Conservation (phyloP, 257 asterid genomes). For the Asclepias syriaca region DNA sequence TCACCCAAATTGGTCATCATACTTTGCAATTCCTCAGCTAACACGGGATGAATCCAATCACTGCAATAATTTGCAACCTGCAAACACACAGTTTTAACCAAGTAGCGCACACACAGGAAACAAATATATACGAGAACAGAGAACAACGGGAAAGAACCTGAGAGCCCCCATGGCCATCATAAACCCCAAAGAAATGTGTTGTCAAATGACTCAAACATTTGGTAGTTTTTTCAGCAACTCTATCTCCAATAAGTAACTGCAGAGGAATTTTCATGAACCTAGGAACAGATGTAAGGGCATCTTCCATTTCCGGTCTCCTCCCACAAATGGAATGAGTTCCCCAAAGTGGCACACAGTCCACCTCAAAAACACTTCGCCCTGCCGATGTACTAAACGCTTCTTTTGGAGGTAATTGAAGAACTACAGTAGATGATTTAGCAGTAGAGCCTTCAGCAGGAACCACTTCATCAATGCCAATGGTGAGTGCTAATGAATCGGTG, state of each 20-base stretch:
- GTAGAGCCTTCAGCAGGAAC: constrained; percentile 28
- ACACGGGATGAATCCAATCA: constrained; percentile 64
- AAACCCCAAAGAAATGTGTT: constrained; percentile 90
- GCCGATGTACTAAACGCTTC: constrained; percentile 27
- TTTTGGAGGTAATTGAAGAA: constrained; percentile 30
- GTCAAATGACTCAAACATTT: constrained; percentile 62
- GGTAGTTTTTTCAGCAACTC: constrained; percentile 37
- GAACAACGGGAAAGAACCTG: constrained; percentile 44
- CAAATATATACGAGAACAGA: neutral
- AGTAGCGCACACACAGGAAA: neutral
- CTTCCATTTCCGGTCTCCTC: constrained; percentile 97
- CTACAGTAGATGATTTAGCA: constrained; percentile 30
- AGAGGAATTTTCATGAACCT: constrained; percentile 65
- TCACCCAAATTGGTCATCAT: constrained; percentile 30
- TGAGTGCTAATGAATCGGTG: constrained; percentile 26
- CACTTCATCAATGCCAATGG: constrained; percentile 28
- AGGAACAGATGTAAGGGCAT: constrained; percentile 61
- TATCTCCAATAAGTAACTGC: constrained; percentile 55
- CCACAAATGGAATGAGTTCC: constrained; percentile 77
- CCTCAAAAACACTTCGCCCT: constrained; percentile 70
- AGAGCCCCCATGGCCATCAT: constrained; percentile 97
- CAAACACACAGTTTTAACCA: constrained; percentile 8
- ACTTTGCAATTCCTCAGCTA: constrained; percentile 59
- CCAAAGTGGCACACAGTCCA: constrained; percentile 87
- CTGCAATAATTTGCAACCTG: constrained; percentile 92